Conservation (phyloP, 371 early-diverging fungal genomes). For the Rhizopus sp. region DNA sequence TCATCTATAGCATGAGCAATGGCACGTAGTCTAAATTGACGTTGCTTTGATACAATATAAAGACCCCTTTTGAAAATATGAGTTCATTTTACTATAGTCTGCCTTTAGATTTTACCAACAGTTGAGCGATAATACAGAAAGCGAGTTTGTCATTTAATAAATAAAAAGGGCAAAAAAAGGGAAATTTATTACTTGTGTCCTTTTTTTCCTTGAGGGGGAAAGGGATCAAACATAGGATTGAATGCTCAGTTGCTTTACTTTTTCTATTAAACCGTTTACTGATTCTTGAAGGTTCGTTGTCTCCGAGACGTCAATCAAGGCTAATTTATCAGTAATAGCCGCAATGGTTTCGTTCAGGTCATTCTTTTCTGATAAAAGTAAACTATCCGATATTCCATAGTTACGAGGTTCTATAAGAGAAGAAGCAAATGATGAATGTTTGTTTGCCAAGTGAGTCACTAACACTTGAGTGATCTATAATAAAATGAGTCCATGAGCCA, state of each 20-base stretch:
- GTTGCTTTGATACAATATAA: constrained; percentile 50
- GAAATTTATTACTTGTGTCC: neutral
- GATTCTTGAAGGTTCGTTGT: constrained; percentile 26
- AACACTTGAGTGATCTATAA: constrained; percentile 45
- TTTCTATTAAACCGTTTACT: constrained; percentile 40
- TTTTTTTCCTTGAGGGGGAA: too few species aligned
- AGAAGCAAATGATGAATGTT: constrained; percentile 36
- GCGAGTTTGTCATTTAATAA: constrained; percentile 1
- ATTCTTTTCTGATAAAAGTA: constrained; percentile 30
- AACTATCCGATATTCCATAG: constrained; percentile 37
- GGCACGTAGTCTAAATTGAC: constrained; percentile 48
- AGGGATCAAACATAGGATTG: neutral
- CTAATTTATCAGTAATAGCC: constrained; percentile 24
- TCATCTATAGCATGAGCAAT: constrained; percentile 54
- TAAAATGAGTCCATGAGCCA: too few species aligned
- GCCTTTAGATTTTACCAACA: constrained; percentile 49
- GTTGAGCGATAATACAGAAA: constrained; percentile 57
- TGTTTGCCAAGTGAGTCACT: constrained; percentile 45
- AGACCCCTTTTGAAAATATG: constrained; percentile 52
- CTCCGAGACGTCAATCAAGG: constrained; percentile 12
- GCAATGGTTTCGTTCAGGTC: constrained; percentile 31
- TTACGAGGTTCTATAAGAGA: constrained; percentile 17
- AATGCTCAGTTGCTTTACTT: constrained; percentile 40
- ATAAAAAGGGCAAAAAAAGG: neutral
- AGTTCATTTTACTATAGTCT: neutral